Percentiles rank a stretch among this genome's conserved stretches.
These are phyloP conservation scores for Sphagnurus paluster DNA, from an alignment of 1,284 basidiomycete species.

Conservation along the genomic window DNA sequence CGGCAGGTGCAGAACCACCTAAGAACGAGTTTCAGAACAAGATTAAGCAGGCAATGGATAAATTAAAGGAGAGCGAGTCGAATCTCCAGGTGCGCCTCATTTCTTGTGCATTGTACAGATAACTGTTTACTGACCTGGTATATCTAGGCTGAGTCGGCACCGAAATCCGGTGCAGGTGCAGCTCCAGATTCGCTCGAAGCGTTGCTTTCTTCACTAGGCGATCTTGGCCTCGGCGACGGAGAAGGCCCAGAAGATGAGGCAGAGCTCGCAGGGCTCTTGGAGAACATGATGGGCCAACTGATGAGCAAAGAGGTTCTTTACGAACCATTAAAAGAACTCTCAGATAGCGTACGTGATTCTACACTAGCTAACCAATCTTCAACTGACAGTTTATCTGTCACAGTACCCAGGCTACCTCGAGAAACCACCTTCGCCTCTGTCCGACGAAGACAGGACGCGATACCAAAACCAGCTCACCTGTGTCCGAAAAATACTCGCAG, in stretches of 20 bases:
- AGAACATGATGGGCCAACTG: constrained; percentile 91
- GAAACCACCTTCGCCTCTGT: constrained; percentile 49
- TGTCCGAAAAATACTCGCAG: constrained; percentile 67
- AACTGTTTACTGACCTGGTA: background rate
- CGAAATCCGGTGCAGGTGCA: constrained; percentile 28
- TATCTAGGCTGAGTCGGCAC: constrained; percentile 19
- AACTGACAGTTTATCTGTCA: background rate
- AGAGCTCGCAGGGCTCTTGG: constrained; percentile 76
- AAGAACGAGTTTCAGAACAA: constrained; percentile 67
- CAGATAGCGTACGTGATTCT: constrained; percentile 67
- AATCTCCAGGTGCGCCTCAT: constrained; percentile 39
- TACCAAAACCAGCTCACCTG: constrained; percentile 70
- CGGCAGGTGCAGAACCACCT: constrained; percentile 31
- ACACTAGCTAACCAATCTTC: constrained; percentile 1
- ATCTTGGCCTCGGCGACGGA: constrained; percentile 39
- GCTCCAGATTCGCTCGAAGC: constrained; percentile 45
- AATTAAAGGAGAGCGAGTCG: constrained; percentile 73
- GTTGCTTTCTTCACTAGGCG: constrained; percentile 48
- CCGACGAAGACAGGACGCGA: constrained; percentile 63
- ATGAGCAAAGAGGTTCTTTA: constrained; percentile 95
- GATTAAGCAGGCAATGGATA: constrained; percentile 79
- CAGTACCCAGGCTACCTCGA: constrained; percentile 85
- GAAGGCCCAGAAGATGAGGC: constrained; percentile 48
- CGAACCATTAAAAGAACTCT: constrained; percentile 89
- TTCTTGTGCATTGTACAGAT: background rate